Evolutionary conservation across 306 rosid species (phyloP), one percentile per base, ranked within the genome.

Genomic region (Fragaria iinumae): DNA sequence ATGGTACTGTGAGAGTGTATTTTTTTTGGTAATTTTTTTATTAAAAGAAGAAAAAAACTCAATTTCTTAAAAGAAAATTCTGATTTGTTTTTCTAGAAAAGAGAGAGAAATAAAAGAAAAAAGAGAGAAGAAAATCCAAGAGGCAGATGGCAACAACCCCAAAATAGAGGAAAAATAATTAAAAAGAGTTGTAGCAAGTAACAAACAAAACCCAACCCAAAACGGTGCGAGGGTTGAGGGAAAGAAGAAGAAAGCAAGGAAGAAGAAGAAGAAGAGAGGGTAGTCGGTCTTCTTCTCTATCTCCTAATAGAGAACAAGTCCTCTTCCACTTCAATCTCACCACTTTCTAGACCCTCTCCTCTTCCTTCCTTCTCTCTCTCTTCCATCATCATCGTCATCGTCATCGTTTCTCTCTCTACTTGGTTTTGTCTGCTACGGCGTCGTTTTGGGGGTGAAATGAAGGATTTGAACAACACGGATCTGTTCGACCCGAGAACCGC

Each of bases 401-500:
- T 32, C 34, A 32, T 32, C 4, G 7, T 11, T 11, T 72, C 47
- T 38, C 48, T 55, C 49, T 72, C 36, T 6, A 12, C 8, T 3
- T 20, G 25, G 2, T 2, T 5, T 5, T 1, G 25, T 65, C 69
- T 65, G 47, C 5, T 1, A 10, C 64, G 41, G 5, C 50, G 71
- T 69, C 13, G 14, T 18, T 29, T 74, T 49, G 20, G 57, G 12
- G 27, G 38, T 1, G 20, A 49, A 8, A 59, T 88, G 89, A 81
- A 64, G 72, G 60, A 82, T 71, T 63, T 69, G 76, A 80, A 80
- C 55, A 77, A 80, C 52, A 77, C 93, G 84, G 97, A 96, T 96
- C 87, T 93, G 39, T 93, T 93, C 80, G 96, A 96, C 83, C 96
- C 95, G 50, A 83, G 82, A 18, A 67, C 21, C 9, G 64, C 84